Conservation (phyloP, 1,139 yeast genomes). For the Taphrina populina region DNA sequence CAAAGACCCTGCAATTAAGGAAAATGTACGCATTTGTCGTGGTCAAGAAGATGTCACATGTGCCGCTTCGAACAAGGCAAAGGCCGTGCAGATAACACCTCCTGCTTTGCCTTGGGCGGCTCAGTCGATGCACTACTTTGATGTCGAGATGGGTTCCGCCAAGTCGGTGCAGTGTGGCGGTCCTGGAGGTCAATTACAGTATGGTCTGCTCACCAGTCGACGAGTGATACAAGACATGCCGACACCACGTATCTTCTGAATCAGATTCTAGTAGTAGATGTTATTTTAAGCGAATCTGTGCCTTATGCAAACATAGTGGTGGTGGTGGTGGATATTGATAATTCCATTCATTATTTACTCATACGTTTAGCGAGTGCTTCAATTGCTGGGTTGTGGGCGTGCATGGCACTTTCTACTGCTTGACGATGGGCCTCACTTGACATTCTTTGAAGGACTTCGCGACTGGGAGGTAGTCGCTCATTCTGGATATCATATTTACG, state of each 20-base stretch:
- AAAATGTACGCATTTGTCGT: conserved; percentile 17
- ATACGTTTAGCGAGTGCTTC: conserved; percentile 26
- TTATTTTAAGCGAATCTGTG: too few species aligned
- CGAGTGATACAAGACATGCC: not conserved
- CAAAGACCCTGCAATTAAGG: conserved; percentile 8
- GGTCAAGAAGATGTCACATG: conserved; percentile 15
- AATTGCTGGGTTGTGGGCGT: conserved; percentile 16
- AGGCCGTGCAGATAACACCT: not conserved
- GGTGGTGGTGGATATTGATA: too few species aligned
- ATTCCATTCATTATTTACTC: conserved; percentile 4
- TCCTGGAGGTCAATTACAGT: conserved; percentile 14
- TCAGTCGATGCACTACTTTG: conserved; percentile 20
- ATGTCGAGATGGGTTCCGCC: conserved; percentile 20
- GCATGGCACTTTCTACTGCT: conserved; percentile 19
- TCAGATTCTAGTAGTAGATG: too few species aligned
- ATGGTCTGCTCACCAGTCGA: conserved; percentile 19
- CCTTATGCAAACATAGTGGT: too few species aligned
- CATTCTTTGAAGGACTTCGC: conserved; percentile 54
- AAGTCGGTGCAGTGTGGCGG: conserved; percentile 25
- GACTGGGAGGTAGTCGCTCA: conserved; percentile 86
- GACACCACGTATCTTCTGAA: too few species aligned
- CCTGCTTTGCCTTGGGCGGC: conserved; percentile 23
- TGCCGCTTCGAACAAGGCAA: not conserved
- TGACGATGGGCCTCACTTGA: conserved; percentile 47
- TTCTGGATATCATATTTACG: conserved; percentile 74